Evolutionary conservation across 345 rosid genomes (phyloP).

Genomic region (Tarenaya hassleriana): DNA sequence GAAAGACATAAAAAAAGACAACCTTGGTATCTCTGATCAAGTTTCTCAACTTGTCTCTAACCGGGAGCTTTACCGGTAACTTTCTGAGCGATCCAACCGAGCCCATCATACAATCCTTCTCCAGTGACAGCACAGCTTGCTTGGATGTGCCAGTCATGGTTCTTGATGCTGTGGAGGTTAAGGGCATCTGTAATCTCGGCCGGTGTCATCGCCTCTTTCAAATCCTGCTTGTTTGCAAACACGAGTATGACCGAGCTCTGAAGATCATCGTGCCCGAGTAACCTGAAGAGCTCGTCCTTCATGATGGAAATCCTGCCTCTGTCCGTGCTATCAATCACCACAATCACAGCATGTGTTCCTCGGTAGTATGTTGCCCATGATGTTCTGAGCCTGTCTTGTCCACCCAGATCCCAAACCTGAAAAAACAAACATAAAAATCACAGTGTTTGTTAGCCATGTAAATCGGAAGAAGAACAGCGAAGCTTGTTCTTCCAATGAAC

Average conservation of each 20-base stretch:
- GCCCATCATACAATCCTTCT: slow-evolving; percentile 77
- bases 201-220: slow-evolving; percentile 90
- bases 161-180: slow-evolving; percentile 87
- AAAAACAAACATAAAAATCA: slow-evolving; percentile 1
- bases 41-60: slow-evolving; percentile 28
- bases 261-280: slow-evolving; percentile 78
- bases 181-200: slow-evolving; percentile 82
- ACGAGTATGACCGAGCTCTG: slow-evolving; percentile 71
- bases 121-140: slow-evolving; percentile 87
- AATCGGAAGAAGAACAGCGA: too few relatives aligned
- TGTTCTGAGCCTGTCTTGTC: slow-evolving; percentile 87
- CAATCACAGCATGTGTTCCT: slow-evolving; percentile 86
- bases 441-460: not conserved
- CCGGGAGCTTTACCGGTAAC: slow-evolving; percentile 71
- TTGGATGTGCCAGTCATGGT: slow-evolving; percentile 97
- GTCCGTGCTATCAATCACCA: slow-evolving; percentile 91
- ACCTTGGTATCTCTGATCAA: not conserved
- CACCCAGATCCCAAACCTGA: slow-evolving; percentile 97
- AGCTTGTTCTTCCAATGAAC: too few relatives aligned
- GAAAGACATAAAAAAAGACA: slow-evolving; percentile 8
- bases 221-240: slow-evolving; percentile 87
- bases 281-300: slow-evolving; percentile 75
- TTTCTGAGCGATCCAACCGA: slow-evolving; percentile 82
- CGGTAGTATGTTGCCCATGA: slow-evolving; percentile 96
- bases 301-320: slow-evolving; percentile 74